These are phyloP conservation scores for Melaleuca quinquenervia DNA, from an alignment of 345 rosid genomes.

Conservation along the genomic window DNA sequence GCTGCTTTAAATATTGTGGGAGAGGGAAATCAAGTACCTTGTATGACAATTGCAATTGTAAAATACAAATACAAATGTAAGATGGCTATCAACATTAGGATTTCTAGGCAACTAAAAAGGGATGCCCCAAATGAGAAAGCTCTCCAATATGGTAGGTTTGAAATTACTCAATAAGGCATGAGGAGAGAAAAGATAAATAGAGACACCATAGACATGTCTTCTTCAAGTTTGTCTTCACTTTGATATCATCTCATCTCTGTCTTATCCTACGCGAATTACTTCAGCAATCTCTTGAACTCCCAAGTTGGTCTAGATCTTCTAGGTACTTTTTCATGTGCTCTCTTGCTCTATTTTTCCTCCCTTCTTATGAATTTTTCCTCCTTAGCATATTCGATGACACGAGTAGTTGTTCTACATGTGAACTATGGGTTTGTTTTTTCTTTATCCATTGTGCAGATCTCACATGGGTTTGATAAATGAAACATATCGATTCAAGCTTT, in stretches of 20 bases:
- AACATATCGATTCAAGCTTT: not conserved
- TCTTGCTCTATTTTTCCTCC: not conserved
- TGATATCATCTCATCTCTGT: not conserved
- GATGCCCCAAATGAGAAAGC: not conserved
- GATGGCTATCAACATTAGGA: not conserved
- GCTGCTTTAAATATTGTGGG: not conserved
- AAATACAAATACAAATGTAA: not conserved
- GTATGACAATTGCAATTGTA: too few relatives aligned
- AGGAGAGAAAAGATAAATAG: not conserved
- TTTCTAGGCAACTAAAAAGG: not conserved
- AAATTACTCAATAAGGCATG: not conserved
- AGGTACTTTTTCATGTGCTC: not conserved
- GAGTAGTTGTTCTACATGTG: not conserved
- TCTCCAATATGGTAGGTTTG: not conserved
- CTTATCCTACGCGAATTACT: not conserved
- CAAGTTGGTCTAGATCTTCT: not conserved
- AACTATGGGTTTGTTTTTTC: not conserved
- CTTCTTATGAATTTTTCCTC: not conserved
- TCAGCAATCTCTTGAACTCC: not conserved
- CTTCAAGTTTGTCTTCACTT: not conserved
- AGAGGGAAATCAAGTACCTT: too few relatives aligned
- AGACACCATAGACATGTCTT: not conserved
- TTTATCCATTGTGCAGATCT: not conserved
- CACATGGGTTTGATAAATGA: not conserved
- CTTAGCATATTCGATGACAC: not conserved